A percentile compares a stretch with the other conserved stretches of the same genome.
phyloP scores from a whole-genome alignment of 1,284 basidiomycete genomes.

The Anthracocystis setariae region DNA sequence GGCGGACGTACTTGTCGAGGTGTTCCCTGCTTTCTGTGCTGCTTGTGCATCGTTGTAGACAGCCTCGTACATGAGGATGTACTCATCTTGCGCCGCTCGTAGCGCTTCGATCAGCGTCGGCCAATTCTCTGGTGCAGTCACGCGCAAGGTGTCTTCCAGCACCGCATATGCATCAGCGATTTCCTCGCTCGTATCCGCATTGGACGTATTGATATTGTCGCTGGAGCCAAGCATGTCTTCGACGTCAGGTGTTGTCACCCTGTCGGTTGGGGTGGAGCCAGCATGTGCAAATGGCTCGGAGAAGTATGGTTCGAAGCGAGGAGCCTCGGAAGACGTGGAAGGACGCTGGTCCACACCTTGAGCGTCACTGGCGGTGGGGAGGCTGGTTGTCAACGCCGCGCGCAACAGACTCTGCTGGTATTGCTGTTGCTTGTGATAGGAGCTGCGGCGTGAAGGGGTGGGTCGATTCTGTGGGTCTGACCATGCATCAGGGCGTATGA shows the following conservation, averaged over 20 bases:
- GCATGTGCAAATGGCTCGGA: slow-evolving; percentile 7
- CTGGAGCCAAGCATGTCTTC: neutral
- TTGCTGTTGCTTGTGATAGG: slow-evolving; percentile 38
- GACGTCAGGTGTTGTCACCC: neutral
- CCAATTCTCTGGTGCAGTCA: slow-evolving; percentile 46
- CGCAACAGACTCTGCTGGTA: slow-evolving; percentile 22
- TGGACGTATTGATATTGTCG: slow-evolving; percentile 5
- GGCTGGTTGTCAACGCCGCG: slow-evolving; percentile 12
- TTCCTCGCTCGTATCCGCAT: neutral
- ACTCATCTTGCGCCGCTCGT: slow-evolving; percentile 30
- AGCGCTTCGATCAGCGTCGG: slow-evolving; percentile 37
- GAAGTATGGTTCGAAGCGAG: slow-evolving; percentile 32
- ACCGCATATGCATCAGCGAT: slow-evolving; percentile 18
- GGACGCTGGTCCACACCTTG: slow-evolving; percentile 9
- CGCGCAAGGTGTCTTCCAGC: slow-evolving; percentile 25
- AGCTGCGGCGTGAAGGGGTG: slow-evolving; percentile 43
- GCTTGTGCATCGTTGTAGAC: slow-evolving; percentile 23
- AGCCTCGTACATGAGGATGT: slow-evolving; percentile 33
- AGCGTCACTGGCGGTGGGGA: slow-evolving; percentile 3
- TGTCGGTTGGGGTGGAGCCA: neutral
- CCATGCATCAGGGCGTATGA: slow-evolving; percentile 64
- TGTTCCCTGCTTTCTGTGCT: slow-evolving; percentile 12
- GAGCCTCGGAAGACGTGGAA: slow-evolving; percentile 12
- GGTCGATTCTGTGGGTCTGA: slow-evolving; percentile 49
- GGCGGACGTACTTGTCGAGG: neutral